A percentile compares a stretch with the other conserved stretches of the same genome.
Evolutionary conservation across 192 early-diverging fungal genomes (phyloP).

Genomic region (Geranomyces variabilis): DNA sequence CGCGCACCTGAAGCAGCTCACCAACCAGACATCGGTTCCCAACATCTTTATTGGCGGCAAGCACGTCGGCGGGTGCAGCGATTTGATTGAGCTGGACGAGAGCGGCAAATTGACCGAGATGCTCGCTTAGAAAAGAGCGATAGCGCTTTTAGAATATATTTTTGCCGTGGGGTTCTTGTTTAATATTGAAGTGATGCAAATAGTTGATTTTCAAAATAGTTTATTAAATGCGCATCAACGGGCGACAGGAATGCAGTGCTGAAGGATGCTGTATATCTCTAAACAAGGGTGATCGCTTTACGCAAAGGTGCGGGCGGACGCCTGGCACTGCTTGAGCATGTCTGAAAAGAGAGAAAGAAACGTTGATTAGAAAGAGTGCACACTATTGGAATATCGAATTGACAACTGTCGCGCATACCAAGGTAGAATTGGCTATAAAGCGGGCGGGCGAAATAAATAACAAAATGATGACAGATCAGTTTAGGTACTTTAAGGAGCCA

Average conservation of each 20-base stretch:
- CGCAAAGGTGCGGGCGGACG: slow-evolving; percentile 15
- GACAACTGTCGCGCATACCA: slow-evolving; percentile 87
- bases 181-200: too few relatives aligned
- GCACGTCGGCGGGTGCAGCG: slow-evolving; percentile 44
- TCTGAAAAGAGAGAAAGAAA: slow-evolving; percentile 42
- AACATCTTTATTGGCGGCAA: slow-evolving; percentile 42
- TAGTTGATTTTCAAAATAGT: too few relatives aligned
- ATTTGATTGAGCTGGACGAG: slow-evolving; percentile 19
- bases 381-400: too few relatives aligned
- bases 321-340: slow-evolving; percentile 87
- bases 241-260: too few relatives aligned
- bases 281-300: not conserved
- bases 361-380: too few relatives aligned
- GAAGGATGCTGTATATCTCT: too few relatives aligned
- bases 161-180: too few relatives aligned
- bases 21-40: slow-evolving; percentile 49
- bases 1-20: slow-evolving; percentile 45
- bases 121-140: slow-evolving; percentile 3
- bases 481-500: too few relatives aligned
- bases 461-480: too few relatives aligned
- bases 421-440: slow-evolving; percentile 80
- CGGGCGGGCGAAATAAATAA: too few relatives aligned
- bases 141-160: too few relatives aligned
- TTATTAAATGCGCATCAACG: too few relatives aligned
- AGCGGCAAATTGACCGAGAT: slow-evolving; percentile 31